Conservation (phyloP, 345 rosid species). For the Bruguiera sexangula region DNA sequence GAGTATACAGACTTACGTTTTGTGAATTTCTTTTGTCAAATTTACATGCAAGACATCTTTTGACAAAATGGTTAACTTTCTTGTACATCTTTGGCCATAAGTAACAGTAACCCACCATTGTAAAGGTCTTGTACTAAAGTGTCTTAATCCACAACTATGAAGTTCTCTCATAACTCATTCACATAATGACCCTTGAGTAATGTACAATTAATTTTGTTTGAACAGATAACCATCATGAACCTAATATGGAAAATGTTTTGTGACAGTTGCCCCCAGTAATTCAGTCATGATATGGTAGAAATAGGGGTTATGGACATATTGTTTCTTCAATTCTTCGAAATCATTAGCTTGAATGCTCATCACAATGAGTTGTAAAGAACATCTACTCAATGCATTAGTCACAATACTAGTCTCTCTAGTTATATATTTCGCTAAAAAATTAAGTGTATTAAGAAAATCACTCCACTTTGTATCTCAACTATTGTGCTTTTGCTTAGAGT, state of each 20-base stretch:
- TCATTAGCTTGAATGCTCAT: too few relatives aligned
- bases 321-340: too few relatives aligned
- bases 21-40: conserved; percentile 6
- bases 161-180: conserved; percentile 6
- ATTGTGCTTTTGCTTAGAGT: too few relatives aligned
- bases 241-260: background rate
- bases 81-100: background rate
- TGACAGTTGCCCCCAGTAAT: too few relatives aligned
- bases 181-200: background rate
- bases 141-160: conserved; percentile 9
- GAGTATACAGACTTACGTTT: background rate
- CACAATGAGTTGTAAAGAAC: too few relatives aligned
- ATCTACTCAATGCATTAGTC: too few relatives aligned
- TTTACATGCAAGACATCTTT: background rate
- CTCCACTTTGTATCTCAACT: too few relatives aligned
- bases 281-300: too few relatives aligned
- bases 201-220: conserved; percentile 3
- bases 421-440: too few relatives aligned
- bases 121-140: conserved; percentile 4
- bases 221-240: conserved; percentile 7
- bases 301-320: too few relatives aligned
- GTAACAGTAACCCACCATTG: background rate
- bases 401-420: too few relatives aligned
- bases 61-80: background rate
- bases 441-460: too few relatives aligned